A percentile compares a stretch with the other conserved stretches of the same genome.
Evolutionary conservation across 257 asterid species (phyloP).

Genomic region (Galeopsis tetrahit): DNA sequence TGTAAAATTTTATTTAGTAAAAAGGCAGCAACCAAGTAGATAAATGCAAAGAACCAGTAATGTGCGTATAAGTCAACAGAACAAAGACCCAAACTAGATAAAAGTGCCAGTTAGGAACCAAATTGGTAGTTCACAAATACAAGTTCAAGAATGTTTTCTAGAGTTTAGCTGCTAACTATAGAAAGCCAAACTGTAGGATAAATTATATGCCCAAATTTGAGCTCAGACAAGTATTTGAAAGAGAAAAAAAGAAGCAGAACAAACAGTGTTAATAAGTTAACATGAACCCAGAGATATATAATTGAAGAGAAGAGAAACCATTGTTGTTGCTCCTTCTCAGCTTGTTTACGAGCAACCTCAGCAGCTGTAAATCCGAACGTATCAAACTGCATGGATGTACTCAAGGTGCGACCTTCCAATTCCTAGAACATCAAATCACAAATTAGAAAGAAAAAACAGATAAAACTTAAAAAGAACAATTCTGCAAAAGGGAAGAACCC

Average conservation of each 20-base stretch:
- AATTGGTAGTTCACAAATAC: neutral
- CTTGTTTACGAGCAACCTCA: constrained; percentile 85
- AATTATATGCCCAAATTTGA: constrained; percentile 15
- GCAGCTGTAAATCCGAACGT: constrained; percentile 96
- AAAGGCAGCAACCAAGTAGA: constrained; percentile 15
- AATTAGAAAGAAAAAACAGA: neutral
- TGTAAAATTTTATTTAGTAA: constrained; percentile 6
- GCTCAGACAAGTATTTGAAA: neutral
- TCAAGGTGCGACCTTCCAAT: constrained; percentile 74
- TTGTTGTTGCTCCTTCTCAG: constrained; percentile 78
- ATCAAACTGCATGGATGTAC: constrained; percentile 82
- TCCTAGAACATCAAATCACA: constrained; percentile 57
- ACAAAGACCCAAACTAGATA: constrained; percentile 5
- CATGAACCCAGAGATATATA: constrained; percentile 17
- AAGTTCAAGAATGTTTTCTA: constrained; percentile 12
- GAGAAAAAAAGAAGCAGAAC: constrained; percentile 1
- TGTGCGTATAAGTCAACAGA: constrained; percentile 6
- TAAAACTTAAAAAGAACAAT: neutral
- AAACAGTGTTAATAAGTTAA: neutral
- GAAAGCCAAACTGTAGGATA: neutral
- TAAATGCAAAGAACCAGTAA: constrained; percentile 1
- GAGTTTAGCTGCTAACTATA: neutral
- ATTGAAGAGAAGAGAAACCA: constrained; percentile 52
- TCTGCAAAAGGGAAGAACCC: neutral
- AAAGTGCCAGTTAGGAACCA: neutral